Conservation (phyloP, 1,139 yeast species). For the Geotrichum citri-aurantii region DNA sequence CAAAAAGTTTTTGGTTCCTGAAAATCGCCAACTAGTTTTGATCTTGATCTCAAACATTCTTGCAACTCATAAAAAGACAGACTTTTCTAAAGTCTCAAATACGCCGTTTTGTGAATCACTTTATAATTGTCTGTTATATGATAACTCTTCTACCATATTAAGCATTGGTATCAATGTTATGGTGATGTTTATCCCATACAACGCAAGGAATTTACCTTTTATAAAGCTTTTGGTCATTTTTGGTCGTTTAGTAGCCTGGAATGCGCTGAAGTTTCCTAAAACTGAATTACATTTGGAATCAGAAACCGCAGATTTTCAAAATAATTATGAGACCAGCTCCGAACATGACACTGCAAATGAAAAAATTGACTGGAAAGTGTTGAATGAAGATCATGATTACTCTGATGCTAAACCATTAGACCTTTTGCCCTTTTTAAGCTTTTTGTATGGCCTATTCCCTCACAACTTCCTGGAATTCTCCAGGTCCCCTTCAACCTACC, state of each 20-base stretch:
- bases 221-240: conserved; percentile 46
- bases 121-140: conserved; percentile 42
- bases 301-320: background rate
- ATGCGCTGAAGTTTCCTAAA: background rate
- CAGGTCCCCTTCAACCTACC: conserved; percentile 37
- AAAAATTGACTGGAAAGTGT: conserved; percentile 33
- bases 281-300: background rate
- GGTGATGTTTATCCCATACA: conserved; percentile 53
- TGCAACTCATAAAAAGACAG: conserved; percentile 1
- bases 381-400: conserved; percentile 24
- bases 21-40: conserved; percentile 8
- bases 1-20: background rate
- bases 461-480: conserved; percentile 44
- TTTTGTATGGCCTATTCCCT: conserved; percentile 61
- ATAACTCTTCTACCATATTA: conserved; percentile 42
- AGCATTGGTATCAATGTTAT: conserved; percentile 42
- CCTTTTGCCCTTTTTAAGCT: conserved; percentile 38
- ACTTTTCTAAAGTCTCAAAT: conserved; percentile 5
- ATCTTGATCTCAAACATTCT: conserved; percentile 8
- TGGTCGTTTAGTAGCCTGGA: conserved; percentile 44
- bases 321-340: background rate
- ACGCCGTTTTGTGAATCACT: conserved; percentile 24
- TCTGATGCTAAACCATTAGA: conserved; percentile 26
- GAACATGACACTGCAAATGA: background rate
- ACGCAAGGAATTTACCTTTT: conserved; percentile 36